Evolutionary conservation across 805 yeast species (phyloP).

Genomic region (Spathaspora boniae): DNA sequence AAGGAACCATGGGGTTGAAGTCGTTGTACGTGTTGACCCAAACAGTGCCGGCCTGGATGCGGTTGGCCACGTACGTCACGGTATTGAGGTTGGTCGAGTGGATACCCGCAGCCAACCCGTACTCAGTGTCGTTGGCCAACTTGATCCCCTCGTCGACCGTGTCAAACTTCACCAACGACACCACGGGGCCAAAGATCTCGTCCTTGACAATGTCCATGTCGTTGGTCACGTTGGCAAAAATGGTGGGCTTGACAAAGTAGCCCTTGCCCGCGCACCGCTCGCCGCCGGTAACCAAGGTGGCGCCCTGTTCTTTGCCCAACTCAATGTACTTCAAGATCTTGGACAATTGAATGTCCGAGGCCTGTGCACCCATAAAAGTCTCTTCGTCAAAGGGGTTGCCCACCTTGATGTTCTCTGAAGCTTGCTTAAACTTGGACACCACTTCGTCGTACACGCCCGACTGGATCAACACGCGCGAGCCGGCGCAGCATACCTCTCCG

Average conservation of each 20-base stretch:
- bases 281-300: constrained; percentile 80
- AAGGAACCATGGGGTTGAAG: constrained; percentile 83
- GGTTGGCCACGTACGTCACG: constrained; percentile 71
- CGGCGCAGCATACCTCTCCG: constrained; percentile 96
- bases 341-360: constrained; percentile 73
- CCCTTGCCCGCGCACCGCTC: constrained; percentile 68
- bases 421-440: constrained; percentile 56
- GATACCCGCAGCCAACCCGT: constrained; percentile 90
- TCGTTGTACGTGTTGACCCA: constrained; percentile 92
- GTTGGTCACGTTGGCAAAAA: constrained; percentile 77
- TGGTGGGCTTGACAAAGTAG: constrained; percentile 73
- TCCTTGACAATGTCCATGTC: constrained; percentile 75
- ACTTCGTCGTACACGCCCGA: constrained; percentile 79
- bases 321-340: constrained; percentile 76
- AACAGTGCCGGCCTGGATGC: constrained; percentile 81
- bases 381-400: constrained; percentile 84
- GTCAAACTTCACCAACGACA: constrained; percentile 74
- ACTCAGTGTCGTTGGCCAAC: constrained; percentile 75
- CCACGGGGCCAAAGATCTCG: constrained; percentile 95
- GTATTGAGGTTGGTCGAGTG: constrained; percentile 74
- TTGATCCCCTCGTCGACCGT: constrained; percentile 77
- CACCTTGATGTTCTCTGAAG: constrained; percentile 55
- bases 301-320: constrained; percentile 80
- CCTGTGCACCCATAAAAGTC: constrained; percentile 89
- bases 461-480: constrained; percentile 87